Evolutionary conservation across 2,329 filamentous ascomycete genomes (phyloP), one percentile per base, ranked within the genome.

Genomic region (Penicillium hesseltinei): DNA sequence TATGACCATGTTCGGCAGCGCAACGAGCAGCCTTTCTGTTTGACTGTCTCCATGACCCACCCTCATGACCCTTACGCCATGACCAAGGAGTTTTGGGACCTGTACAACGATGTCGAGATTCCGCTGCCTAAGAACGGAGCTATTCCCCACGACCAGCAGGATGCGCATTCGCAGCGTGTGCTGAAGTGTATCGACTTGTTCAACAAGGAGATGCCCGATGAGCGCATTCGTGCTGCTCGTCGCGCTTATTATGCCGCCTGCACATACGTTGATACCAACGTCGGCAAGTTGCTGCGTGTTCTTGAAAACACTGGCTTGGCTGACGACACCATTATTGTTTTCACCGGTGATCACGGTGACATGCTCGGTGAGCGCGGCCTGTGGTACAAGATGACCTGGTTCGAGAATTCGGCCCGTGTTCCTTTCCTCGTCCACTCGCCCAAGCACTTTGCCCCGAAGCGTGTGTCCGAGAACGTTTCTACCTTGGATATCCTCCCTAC

Each of bases 311-410:
- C 91, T 70, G 84, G 87, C 7, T 80, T 97, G 44, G 88, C 88
- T 59, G 86, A 96, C 35, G 86, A 96, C 75, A 97, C 92, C 13
- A 92, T 96, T 66, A 81, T 97, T 67, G 87, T 97, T 64, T 97
- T 97, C 77, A 92, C 89, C 57, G 92, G 92, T 44, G 92, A 97
- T 72, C 92, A 97, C 70, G 92, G 92, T 55, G 92, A 97, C 75
- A 97, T 97, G 92, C 84, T 97, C 8, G 92, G 92, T 58, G 92
- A 97, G 80, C 87, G 91, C 52, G 89, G 90, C 6, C 80, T 97
- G 46, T 97, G 92, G 92, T 85, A 96, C 81, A 97, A 97, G 82
- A 97, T 97, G 92, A 91, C 86, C 71, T 97, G 94, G 83, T 96
- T 92, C 69, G 92, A 97, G 81, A 88, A 88, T 40, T 96, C 91